Evolutionary conservation across 345 rosid genomes (phyloP), one percentile per base, ranked within the genome.

Genomic region (Iberis pinnata): DNA sequence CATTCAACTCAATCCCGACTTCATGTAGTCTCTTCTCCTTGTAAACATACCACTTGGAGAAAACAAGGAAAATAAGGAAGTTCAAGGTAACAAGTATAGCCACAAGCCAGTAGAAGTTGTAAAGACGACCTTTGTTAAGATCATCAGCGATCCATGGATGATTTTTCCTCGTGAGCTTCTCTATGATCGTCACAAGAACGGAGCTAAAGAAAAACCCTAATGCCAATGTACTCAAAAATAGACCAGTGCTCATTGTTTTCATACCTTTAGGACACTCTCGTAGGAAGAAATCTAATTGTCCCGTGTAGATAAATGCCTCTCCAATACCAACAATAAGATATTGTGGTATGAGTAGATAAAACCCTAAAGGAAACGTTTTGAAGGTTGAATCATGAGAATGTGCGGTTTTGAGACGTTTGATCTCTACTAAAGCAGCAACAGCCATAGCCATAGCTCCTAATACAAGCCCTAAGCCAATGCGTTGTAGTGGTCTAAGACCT

Each of bases 201-300:
- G 96, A 79, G 67, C 98, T 92, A 16, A 84, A 11, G 64, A 90
- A 90, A 68, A 84, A 87, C 47, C 98, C 98, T 31, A 92, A 46
- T 0, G 98, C 81, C 19, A 92, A 83, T 35, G 96, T 87, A 57
- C 95, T 92, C 49, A 92, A 53, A 58, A 92, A 78, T 56, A 90
- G 49, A 18, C 98, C 98, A 0, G 96, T 87, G 70, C 96, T 87
- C 86, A 92, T 92, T 0, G 93, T 88, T 73, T 92, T 92, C 98
- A 92, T 92, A 15, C 98, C 98, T 55, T 92, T 87, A 0, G 98
- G 98, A 37, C 98, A 92, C 56, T 92, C 98, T 52, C 85, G 79
- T 9, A 90, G 68, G 83, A 92, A 92, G 64, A 92, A 87, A 56
- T 85, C 95, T 27, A 92, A 76, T 47, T 87, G 96, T 35, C 98